Base-by-base conservation (phyloP, 202 grass and related monocot genomes). In the Digitaria exilis region DNA sequence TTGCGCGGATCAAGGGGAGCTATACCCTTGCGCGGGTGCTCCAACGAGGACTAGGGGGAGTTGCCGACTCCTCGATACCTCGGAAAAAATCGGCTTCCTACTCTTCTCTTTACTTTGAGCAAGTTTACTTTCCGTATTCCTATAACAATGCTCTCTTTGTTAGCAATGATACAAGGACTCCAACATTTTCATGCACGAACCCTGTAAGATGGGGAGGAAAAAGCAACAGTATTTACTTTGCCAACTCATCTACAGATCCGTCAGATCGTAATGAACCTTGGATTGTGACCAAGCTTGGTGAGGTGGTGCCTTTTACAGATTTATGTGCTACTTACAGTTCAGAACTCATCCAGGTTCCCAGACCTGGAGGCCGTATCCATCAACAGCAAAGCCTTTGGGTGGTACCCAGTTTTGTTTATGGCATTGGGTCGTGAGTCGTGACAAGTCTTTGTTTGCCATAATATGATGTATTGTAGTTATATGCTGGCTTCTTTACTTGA, bases 261-360 rank as follows among this genome's bases (percentile, higher is more conserved):
- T n/a, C 34, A 55, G 77, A 75, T 75, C 37, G 26, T 18, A 22
- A 46, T 28, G 67, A 70, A 70, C 26, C 67, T 48, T 70, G 67
- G 67, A 46, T 42, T 17, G 6, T 43, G 24, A 12, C 80, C 9
- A 25, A 65, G 56, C 57, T 88, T 72, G 90, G 79, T 26, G 31
- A 62, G 3, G 19, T 48, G 0, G 39, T 60, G 37, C 70, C 1
- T 16, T 3, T 24, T 15, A 1, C 24, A 26, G n/a, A 51, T 3
- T 51, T 5, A 1, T 49, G 0, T 49, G 15, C 46, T 49, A 28
- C 24, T 59, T 59, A 28, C 56, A n/a, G 50, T 52, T 21, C 50
- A 52, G 50, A 52, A 52, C 0, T 6, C 7, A 52, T 52, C 18
- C 1, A 8, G 50, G 50, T 7, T 21, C 18, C 6, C 50, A 26